Conservation (phyloP, 148 eudicot species). For the Dysphania ambrosioides region DNA sequence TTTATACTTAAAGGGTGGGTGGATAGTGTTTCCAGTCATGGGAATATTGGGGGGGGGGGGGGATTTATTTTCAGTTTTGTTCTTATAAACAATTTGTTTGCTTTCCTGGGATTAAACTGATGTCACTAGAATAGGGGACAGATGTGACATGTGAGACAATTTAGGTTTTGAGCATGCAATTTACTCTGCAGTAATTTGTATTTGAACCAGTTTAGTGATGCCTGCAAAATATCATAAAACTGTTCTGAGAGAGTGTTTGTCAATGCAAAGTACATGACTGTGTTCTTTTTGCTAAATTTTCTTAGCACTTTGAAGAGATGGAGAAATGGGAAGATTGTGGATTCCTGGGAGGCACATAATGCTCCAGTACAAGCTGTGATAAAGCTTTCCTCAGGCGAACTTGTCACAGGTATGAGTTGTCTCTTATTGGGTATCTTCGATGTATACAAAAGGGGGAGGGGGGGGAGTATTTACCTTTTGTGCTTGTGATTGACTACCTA, state of each 20-base stretch:
- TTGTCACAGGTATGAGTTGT: slow-evolving; percentile 60
- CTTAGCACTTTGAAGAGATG: slow-evolving; percentile 78
- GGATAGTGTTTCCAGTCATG: not conserved
- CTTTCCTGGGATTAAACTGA: not conserved
- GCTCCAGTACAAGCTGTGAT: slow-evolving; percentile 78
- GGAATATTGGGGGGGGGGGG: not conserved
- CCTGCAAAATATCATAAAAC: not conserved
- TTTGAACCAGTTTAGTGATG: not conserved
- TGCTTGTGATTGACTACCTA: slow-evolving; percentile 1
- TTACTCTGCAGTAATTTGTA: not conserved
- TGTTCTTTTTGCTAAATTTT: slow-evolving; percentile 11
- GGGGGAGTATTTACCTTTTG: not conserved
- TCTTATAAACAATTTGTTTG: not conserved
- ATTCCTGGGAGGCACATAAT: slow-evolving; percentile 75
- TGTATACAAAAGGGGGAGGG: not conserved
- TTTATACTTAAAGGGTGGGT: not conserved
- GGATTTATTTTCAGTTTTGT: not conserved
- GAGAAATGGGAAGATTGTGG: slow-evolving; percentile 70
- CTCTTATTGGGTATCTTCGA: not conserved
- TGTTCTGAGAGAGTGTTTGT: not conserved
- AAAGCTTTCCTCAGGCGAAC: slow-evolving; percentile 79
- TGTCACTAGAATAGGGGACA: not conserved
- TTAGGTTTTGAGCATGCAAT: not conserved
- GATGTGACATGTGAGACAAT: not conserved
- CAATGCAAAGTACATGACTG: not conserved